Evolutionary conservation across 495 filamentous ascomycete genomes (phyloP).

Genomic region (Monascus purpureus): DNA sequence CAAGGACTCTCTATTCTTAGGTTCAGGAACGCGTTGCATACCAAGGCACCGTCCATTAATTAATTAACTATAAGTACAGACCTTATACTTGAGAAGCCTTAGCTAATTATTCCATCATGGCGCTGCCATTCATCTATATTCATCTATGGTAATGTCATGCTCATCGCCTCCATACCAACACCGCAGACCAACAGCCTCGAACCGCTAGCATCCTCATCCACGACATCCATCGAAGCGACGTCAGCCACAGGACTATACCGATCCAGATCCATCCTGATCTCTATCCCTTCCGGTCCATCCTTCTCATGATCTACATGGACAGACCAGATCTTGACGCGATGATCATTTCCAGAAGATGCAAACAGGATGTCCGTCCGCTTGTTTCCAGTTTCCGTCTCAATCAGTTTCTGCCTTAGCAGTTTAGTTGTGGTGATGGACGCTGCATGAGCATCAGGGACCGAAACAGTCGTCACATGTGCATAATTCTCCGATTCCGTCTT

Average conservation of each 20-base stretch:
- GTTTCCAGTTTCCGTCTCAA: conserved; percentile 1
- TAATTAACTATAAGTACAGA: no score
- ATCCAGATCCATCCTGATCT: conserved; percentile 28
- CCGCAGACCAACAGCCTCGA: conserved; percentile 33
- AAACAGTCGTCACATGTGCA: conserved; percentile 25
- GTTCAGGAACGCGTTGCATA: no score
- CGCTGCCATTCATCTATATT: no score
- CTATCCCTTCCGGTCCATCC: conserved; percentile 22
- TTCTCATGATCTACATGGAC: conserved; percentile 23
- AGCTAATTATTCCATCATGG: no score
- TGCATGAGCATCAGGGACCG: conserved; percentile 63
- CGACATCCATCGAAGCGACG: conserved; percentile 32
- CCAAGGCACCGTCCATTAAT: no score
- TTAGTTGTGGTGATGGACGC: conserved; percentile 60
- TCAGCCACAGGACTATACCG: conserved; percentile 54
- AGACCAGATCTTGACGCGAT: conserved; percentile 64
- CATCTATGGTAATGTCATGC: no score
- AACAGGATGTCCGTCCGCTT: conserved; percentile 14
- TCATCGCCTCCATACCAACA: conserved; percentile 41
- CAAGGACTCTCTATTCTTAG: no score
- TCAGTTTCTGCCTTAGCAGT: conserved; percentile 17
- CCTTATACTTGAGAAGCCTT: no score
- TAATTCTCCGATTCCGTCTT: conserved; percentile 3
- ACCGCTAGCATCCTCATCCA: conserved; percentile 6
- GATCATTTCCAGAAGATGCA: conserved; percentile 63